phyloP scores from a whole-genome alignment of 108 stramenopile genomes.

The Skeletonema grethae region DNA sequence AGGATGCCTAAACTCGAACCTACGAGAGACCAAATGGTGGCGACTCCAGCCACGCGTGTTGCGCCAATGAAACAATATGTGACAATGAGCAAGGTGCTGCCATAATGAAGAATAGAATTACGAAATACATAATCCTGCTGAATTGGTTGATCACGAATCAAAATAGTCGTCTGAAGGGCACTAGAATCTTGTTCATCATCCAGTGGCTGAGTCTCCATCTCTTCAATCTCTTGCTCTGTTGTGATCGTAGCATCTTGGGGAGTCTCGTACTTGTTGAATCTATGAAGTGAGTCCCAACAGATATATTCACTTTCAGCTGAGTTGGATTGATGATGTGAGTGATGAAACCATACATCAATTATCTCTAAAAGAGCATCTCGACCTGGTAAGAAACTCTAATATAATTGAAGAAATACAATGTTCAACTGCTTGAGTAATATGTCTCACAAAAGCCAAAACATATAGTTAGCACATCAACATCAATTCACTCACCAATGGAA shows the following conservation, averaged over 20 bases:
- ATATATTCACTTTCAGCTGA: not conserved
- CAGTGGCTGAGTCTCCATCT: not conserved
- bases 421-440: not conserved
- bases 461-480: not conserved
- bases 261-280: not conserved
- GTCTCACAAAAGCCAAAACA: not conserved
- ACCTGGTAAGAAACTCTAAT: not conserved
- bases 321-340: conserved; percentile 1
- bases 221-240: not conserved
- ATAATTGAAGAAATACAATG: not conserved
- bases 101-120: conserved; percentile 39
- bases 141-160: conserved; percentile 1
- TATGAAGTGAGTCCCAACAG: not conserved
- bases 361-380: conserved; percentile 5
- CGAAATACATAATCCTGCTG: conserved; percentile 2
- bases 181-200: not conserved
- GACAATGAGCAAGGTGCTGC: conserved; percentile 49
- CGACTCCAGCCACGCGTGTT: conserved; percentile 58
- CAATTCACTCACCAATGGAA: conserved; percentile 2
- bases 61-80: conserved; percentile 46
- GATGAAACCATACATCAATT: conserved; percentile 2
- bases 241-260: not conserved
- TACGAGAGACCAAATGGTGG: conserved; percentile 59
- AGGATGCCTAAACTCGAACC: conserved; percentile 63
- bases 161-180: not conserved